These are phyloP conservation scores for Phlebopus sp. DNA, from an alignment of 1,284 basidiomycete species.

Conservation along the genomic window DNA sequence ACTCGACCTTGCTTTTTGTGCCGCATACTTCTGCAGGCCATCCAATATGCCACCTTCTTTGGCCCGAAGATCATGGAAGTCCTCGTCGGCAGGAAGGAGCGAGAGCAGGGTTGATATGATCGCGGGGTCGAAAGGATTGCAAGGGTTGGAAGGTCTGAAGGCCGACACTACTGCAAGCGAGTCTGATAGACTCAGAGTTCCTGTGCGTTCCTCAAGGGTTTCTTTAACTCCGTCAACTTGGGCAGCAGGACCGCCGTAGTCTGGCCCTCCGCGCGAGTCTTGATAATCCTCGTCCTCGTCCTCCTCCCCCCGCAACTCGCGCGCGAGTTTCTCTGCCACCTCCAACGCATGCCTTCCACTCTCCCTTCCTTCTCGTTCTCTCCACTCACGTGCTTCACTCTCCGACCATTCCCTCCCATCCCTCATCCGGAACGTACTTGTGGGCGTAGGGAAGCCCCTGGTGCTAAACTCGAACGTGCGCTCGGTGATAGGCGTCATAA, in stretches of 20 bases:
- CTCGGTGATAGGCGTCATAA: conserved; percentile 95
- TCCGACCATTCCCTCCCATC: conserved; percentile 24
- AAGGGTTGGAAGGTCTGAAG: conserved; percentile 81
- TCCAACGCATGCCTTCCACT: conserved; percentile 48
- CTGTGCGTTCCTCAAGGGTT: conserved; percentile 51
- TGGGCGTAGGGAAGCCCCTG: conserved; percentile 37
- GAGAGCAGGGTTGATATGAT: conserved; percentile 69
- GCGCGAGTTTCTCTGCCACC: conserved; percentile 53
- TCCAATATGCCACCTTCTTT: conserved; percentile 61
- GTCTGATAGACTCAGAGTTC: conserved; percentile 60
- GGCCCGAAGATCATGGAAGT: conserved; percentile 63
- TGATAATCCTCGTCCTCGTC: conserved; percentile 30
- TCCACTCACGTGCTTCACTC: conserved; percentile 21
- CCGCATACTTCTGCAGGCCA: conserved; percentile 62
- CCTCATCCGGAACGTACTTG: conserved; percentile 17
- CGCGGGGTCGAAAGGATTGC: conserved; percentile 78
- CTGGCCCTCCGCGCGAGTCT: conserved; percentile 25
- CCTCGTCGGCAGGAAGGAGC: conserved; percentile 60
- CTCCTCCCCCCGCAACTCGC: conserved; percentile 43
- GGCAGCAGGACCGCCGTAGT: not conserved
- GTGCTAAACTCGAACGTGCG: conserved; percentile 83
- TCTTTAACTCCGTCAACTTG: conserved; percentile 5
- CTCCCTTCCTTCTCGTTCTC: conserved; percentile 21
- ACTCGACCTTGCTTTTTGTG: conserved; percentile 49
- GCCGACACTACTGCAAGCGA: conserved; percentile 56